Conservation (phyloP, 2,329 filamentous ascomycete species). For the Helminthosporium solani region DNA sequence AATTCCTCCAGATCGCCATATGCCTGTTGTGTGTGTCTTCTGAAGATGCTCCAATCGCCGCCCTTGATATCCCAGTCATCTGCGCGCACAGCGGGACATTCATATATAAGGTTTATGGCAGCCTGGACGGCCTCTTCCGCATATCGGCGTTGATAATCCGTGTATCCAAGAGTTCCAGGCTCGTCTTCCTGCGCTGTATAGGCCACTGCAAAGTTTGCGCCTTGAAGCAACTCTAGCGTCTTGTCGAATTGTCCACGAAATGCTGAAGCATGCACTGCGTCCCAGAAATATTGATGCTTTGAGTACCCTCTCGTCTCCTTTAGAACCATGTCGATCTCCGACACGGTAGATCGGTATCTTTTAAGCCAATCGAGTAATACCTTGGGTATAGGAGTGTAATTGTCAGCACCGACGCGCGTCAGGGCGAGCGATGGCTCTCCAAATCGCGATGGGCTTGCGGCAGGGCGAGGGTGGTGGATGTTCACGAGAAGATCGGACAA, state of each 20-base stretch:
- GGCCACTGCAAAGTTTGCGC: slow-evolving; percentile 77
- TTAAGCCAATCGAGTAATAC: slow-evolving; percentile 83
- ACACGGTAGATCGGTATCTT: slow-evolving; percentile 67
- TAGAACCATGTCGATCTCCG: slow-evolving; percentile 66
- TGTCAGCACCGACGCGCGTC: slow-evolving; percentile 21
- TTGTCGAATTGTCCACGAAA: slow-evolving; percentile 72
- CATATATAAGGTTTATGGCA: slow-evolving; percentile 67
- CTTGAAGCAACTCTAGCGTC: slow-evolving; percentile 66
- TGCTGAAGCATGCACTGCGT: slow-evolving; percentile 67
- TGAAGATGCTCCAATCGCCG: slow-evolving; percentile 80
- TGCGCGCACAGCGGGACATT: slow-evolving; percentile 66
- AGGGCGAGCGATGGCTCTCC: slow-evolving; percentile 29
- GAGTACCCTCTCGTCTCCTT: slow-evolving; percentile 70
- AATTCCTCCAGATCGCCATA: slow-evolving; percentile 72
- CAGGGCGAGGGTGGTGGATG: slow-evolving; percentile 64
- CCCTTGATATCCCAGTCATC: slow-evolving; percentile 81
- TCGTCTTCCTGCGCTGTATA: slow-evolving; percentile 61
- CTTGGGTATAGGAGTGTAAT: slow-evolving; percentile 63
- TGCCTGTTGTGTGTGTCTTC: slow-evolving; percentile 69
- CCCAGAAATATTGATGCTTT: slow-evolving; percentile 79
- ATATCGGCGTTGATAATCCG: slow-evolving; percentile 72
- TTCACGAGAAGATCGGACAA: slow-evolving; percentile 76
- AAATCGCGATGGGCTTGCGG: slow-evolving; percentile 22
- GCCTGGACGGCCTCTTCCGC: slow-evolving; percentile 70
- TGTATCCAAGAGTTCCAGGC: slow-evolving; percentile 67